Evolutionary conservation across 1,284 basidiomycete species (phyloP).

Genomic region (Ceratobasidium sp.): DNA sequence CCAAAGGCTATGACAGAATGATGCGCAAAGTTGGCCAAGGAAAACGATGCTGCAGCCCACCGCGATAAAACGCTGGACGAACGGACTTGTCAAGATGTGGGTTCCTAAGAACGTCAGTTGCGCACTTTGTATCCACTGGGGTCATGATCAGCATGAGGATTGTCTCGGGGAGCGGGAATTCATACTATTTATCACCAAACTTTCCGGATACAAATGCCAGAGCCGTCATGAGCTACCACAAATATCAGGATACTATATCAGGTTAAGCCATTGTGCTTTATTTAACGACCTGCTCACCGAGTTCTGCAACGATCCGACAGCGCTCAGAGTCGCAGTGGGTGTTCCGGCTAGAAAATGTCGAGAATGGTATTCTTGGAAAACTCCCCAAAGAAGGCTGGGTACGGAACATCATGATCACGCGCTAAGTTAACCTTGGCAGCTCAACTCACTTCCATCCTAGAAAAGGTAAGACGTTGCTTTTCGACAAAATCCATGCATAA

Average conservation of each 20-base stretch:
- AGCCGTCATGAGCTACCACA: conserved; percentile 17
- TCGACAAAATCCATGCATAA: neutral
- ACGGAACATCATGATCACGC: neutral
- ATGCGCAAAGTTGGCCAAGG: conserved; percentile 47
- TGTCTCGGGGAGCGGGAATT: neutral
- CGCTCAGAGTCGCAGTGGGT: conserved; percentile 44
- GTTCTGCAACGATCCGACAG: conserved; percentile 47
- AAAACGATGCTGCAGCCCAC: conserved; percentile 48
- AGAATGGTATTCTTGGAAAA: conserved; percentile 49
- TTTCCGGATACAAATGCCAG: conserved; percentile 39
- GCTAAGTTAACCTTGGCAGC: neutral
- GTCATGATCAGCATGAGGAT: neutral
- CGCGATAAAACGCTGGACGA: conserved; percentile 47
- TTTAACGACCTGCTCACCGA: conserved; percentile 35
- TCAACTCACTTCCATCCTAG: conserved; percentile 26
- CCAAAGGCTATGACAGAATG: conserved; percentile 51
- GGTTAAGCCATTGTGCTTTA: neutral
- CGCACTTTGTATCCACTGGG: conserved; percentile 2
- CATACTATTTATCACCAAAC: conserved; percentile 47
- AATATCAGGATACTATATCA: neutral
- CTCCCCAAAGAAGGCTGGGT: conserved; percentile 49
- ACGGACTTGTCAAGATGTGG: neutral
- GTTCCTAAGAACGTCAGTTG: neutral
- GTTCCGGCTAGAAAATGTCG: conserved; percentile 47
- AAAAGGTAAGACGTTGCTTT: neutral